Evolutionary conservation across 495 filamentous ascomycete genomes (phyloP), one percentile per base, ranked within the genome.

Genomic region (Aspergillus funiculosus): DNA sequence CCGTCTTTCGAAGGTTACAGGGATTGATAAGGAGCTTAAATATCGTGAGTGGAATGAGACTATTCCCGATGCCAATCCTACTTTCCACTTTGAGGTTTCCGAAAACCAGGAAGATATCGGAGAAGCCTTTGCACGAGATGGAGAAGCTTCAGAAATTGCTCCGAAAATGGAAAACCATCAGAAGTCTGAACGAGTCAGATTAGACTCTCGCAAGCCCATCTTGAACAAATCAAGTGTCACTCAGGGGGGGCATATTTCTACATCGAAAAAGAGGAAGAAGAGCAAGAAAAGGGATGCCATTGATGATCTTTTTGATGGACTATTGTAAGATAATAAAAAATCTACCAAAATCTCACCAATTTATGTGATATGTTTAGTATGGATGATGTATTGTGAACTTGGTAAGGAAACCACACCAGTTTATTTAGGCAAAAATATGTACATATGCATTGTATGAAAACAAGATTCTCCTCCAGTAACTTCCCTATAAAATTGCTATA

Each of bases 241-340:
- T 28, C 18, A 29, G 2, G 32, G n/a, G n/a, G n/a, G n/a, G n/a
- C n/a, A 32, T 9, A n/a, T 30, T 28, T 13, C 20, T 9, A 52
- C 56, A 15, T 4, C 25, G 9, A 19, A 15, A 22, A 53, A 44
- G 42, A 73, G 63, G 49, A 71, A 72, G 43, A 71, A 65, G 47
- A 64, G 68, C 22, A 69, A 63, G 51, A 74, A 73, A 52, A 69
- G 67, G 25, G 72, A 84, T 59, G 80, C 72, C 9, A 82, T 84
- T 26, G 80, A 83, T 53, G 78, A 82, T 56, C 54, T 84, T 11
- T 84, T 84, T 48, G 68, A 65, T 46, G 68, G 72, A 25, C 50
- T 83, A 10, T 54, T 75, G 24, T 81, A 58, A 59, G 31, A 9
- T 34, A 11, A 1, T 15, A 25, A 11, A 18, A n/a, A n/a, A 41